These are phyloP conservation scores for Calonectria fujianensis DNA, from an alignment of 2,329 filamentous ascomycete genomes.

Conservation along the genomic window DNA sequence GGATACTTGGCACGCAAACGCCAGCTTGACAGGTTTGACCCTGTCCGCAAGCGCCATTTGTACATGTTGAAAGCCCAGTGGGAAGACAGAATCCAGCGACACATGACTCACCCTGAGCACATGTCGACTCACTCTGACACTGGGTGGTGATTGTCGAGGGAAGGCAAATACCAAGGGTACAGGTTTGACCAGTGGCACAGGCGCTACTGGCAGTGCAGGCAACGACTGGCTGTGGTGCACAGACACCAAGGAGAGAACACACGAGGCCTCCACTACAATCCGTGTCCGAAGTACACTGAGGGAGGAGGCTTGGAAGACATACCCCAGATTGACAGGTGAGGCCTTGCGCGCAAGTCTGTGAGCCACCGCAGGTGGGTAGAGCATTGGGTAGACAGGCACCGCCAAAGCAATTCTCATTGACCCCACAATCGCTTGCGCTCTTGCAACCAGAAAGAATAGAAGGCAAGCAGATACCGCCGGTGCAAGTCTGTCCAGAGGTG, in stretches of 20 bases:
- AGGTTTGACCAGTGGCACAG: constrained; percentile 2
- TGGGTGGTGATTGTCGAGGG: constrained; percentile 8
- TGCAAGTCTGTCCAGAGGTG: constrained; percentile 3
- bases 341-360: background rate
- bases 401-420: constrained; percentile 11
- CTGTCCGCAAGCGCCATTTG: constrained; percentile 8
- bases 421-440: background rate
- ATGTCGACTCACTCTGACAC: constrained; percentile 3
- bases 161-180: constrained; percentile 22
- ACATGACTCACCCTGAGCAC: background rate
- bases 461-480: constrained; percentile 10
- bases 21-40: constrained; percentile 14
- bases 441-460: background rate
- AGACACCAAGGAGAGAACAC: constrained; percentile 18
- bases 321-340: constrained; percentile 26
- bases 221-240: constrained; percentile 4
- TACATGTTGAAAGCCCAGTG: background rate
- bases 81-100: constrained; percentile 7
- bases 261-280: constrained; percentile 13
- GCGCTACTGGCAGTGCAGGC: constrained; percentile 1
- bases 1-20: constrained; percentile 18
- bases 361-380: constrained; percentile 12
- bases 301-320: constrained; percentile 14
- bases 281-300: background rate
- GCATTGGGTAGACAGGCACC: constrained; percentile 2